These are phyloP conservation scores for Phylloporus scabripes DNA, from an alignment of 768 basidiomycete genomes.

Conservation along the genomic window DNA sequence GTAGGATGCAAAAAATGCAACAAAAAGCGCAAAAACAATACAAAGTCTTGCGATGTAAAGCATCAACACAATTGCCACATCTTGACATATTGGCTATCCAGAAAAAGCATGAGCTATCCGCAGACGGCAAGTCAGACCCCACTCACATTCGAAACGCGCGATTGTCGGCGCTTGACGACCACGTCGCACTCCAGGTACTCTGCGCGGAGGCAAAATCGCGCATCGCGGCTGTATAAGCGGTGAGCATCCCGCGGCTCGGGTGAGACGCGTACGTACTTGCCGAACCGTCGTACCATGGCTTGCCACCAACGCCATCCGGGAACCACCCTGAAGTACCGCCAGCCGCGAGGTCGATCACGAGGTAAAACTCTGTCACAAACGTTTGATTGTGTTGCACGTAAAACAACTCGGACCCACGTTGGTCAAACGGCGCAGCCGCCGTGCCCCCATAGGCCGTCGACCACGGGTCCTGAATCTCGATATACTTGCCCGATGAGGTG, in stretches of 20 bases:
- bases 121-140: too few relatives aligned
- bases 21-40: too few relatives aligned
- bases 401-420: constrained; percentile 23
- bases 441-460: constrained; percentile 34
- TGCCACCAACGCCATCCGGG: constrained; percentile 47
- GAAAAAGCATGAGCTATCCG: too few relatives aligned
- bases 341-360: constrained; percentile 74
- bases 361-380: constrained; percentile 60
- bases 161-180: constrained; percentile 58
- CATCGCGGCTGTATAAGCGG: constrained; percentile 47
- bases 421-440: constrained; percentile 41
- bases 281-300: constrained; percentile 57
- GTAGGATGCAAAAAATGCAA: too few relatives aligned
- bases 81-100: too few relatives aligned
- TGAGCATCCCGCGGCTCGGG: constrained; percentile 14
- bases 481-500: constrained; percentile 32
- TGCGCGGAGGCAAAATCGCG: constrained; percentile 58
- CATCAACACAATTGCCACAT: too few relatives aligned
- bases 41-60: too few relatives aligned
- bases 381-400: neutral
- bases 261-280: constrained; percentile 34
- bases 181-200: constrained; percentile 66
- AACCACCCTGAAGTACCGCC: constrained; percentile 68
- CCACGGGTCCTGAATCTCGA: constrained; percentile 47
- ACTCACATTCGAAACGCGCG: constrained; percentile 64